Evolutionary conservation across 164 flowering plant genomes (phyloP).

Genomic region (Platanus orientalis): DNA sequence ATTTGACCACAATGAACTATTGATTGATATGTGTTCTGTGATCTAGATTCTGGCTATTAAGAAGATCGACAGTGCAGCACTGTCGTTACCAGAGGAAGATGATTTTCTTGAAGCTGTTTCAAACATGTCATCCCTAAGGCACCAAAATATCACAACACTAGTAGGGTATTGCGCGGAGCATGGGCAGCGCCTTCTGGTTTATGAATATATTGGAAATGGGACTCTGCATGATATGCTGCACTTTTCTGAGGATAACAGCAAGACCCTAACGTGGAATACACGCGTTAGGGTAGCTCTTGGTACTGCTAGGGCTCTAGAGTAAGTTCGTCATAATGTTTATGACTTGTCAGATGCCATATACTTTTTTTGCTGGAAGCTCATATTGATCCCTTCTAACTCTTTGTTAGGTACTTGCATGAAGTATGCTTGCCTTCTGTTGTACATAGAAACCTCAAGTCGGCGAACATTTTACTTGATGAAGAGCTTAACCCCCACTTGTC

Average conservation of each 20-base stretch:
- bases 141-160: slow-evolving; percentile 69
- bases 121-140: slow-evolving; percentile 87
- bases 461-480: slow-evolving; percentile 89
- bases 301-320: slow-evolving; percentile 96
- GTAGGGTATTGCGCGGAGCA: slow-evolving; percentile 86
- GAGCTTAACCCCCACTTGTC: slow-evolving; percentile 90
- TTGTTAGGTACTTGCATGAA: slow-evolving; percentile 91
- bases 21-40: slow-evolving; percentile 7
- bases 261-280: slow-evolving; percentile 76
- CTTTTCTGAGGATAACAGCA: slow-evolving; percentile 70
- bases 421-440: slow-evolving; percentile 94
- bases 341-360: slow-evolving; percentile 3
- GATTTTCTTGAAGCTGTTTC: slow-evolving; percentile 87
- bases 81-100: slow-evolving; percentile 89
- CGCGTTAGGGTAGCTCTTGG: slow-evolving; percentile 89
- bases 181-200: slow-evolving; percentile 87
- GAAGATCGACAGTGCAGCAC: slow-evolving; percentile 87
- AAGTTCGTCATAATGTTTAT: slow-evolving; percentile 24
- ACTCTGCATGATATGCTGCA: slow-evolving; percentile 88
- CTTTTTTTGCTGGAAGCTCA: slow-evolving; percentile 1
- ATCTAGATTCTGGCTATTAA: slow-evolving; percentile 70
- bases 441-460: slow-evolving; percentile 96
- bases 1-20: neutral
- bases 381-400: slow-evolving; percentile 2
- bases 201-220: slow-evolving; percentile 71